Evolutionary conservation across 2,329 filamentous ascomycete genomes (phyloP), one percentile per base, ranked within the genome.

Genomic region (Aspergillus tanneri): DNA sequence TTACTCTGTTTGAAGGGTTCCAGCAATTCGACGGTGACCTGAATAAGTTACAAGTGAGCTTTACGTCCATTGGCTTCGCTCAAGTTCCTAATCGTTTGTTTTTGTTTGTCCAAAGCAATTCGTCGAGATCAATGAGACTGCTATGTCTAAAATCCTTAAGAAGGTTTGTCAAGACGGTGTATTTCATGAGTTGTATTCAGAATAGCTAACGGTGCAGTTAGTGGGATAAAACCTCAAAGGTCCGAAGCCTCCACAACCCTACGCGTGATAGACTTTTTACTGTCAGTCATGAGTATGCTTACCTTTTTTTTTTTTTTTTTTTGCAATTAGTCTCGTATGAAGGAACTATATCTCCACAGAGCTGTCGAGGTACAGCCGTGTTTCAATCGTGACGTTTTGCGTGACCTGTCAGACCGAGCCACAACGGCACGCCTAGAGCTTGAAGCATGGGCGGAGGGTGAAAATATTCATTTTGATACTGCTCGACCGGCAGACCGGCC

Each of bases 151-250:
- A 71, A 99, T 99, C 50, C 76, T 99, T 55, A 99, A 99, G 75
- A 99, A 99, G 80, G 82, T 84, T 64, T 52, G 75, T 68, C 49
- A 12, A 46, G 43, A 37, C 34, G 9, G 12, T 27, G 14, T 24
- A 12, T 30, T 39, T 44, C 40, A 28, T 28, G 45, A 44, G 48
- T 54, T 60, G 42, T 47, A 18, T 49, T 50, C 48, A 14, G 34
- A 12, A 50, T 54, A 14, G 54, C 59, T 64, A 48, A 64, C 57
- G 14, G 43, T 11, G 44, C 23, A 37, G 49, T 44, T 65, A 85
- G 82, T 99, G 93, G 93, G 93, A 99, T 74, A 99, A 99, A 81
- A 96, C 91, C 1, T 96, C 92, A 59, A 99, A 97, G 79, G 82
- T 85, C 67, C 57, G 70, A 57, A 25, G 44, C 30, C 60, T 14